Conservation (phyloP, 2,329 filamentous ascomycete species). For the Cyclaneusma minus region DNA sequence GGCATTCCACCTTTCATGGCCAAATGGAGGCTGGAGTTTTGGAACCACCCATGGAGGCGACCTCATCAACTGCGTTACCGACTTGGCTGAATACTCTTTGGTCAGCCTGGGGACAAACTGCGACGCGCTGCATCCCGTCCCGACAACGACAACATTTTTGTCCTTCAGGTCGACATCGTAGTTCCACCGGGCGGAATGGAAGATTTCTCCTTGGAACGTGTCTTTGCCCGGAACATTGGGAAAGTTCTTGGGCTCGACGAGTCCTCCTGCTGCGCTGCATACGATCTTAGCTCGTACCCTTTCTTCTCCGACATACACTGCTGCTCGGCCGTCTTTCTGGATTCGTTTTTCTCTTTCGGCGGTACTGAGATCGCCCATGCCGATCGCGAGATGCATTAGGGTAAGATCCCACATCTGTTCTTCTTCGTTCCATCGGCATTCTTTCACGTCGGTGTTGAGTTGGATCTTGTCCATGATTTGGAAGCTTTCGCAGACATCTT, state of each 20-base stretch:
- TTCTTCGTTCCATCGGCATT: slow-evolving; percentile 33
- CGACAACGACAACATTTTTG: slow-evolving; percentile 40
- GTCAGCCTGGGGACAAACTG: slow-evolving; percentile 37
- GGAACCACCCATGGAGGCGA: slow-evolving; percentile 40
- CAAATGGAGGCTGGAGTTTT: slow-evolving; percentile 19
- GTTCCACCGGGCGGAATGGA: slow-evolving; percentile 42
- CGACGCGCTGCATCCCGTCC: slow-evolving; percentile 40
- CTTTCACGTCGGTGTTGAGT: slow-evolving; percentile 38
- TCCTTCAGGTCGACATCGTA: slow-evolving; percentile 32
- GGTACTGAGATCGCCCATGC: slow-evolving; percentile 34
- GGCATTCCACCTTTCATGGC: slow-evolving; percentile 26
- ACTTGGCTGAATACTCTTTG: slow-evolving; percentile 27
- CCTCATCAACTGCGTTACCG: slow-evolving; percentile 42
- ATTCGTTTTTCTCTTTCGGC: slow-evolving; percentile 28
- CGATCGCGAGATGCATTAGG: slow-evolving; percentile 31
- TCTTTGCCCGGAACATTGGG: slow-evolving; percentile 35
- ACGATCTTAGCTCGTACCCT: slow-evolving; percentile 36
- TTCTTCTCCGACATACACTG: slow-evolving; percentile 34
- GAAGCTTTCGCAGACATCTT: slow-evolving; percentile 34
- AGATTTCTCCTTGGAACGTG: slow-evolving; percentile 35
- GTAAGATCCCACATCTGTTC: slow-evolving; percentile 38
- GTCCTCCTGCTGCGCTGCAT: slow-evolving; percentile 34
- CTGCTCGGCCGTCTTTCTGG: slow-evolving; percentile 24
- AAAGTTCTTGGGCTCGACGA: slow-evolving; percentile 36
- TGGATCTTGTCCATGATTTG: slow-evolving; percentile 40